Percentiles rank a stretch among this genome's conserved stretches.
Conservation (phyloP, 2,329 filamentous ascomycete genomes). For the Exophiala xenobiotica region DNA sequence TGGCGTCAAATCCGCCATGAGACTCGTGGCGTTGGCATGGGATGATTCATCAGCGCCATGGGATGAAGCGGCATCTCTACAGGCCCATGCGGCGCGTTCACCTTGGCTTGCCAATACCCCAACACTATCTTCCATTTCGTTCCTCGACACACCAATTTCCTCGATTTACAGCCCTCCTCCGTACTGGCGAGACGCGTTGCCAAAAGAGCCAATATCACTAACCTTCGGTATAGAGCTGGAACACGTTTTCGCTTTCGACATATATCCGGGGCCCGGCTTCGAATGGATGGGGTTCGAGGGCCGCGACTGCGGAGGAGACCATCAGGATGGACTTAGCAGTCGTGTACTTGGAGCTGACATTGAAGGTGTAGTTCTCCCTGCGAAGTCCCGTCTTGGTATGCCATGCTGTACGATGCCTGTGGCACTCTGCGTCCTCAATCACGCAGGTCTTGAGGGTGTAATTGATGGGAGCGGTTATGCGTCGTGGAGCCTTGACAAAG, state of each 20-base stretch:
- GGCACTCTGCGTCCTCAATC: not conserved
- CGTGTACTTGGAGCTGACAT: no score
- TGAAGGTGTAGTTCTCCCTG: no score
- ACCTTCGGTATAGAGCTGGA: conserved; percentile 13
- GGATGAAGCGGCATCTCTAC: not conserved
- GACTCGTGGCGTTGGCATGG: no score
- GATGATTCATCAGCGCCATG: no score
- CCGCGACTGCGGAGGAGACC: no score
- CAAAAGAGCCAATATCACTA: conserved; percentile 1
- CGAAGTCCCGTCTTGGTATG: not conserved
- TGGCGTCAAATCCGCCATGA: no score
- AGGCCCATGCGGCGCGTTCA: no score
- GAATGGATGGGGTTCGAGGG: not conserved
- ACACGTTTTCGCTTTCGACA: conserved; percentile 5
- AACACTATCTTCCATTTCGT: not conserved
- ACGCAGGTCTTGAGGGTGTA: not conserved
- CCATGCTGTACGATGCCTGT: not conserved
- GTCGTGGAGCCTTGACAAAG: not conserved
- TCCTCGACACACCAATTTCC: conserved; percentile 4
- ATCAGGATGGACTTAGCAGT: no score
- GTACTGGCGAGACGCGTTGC: not conserved
- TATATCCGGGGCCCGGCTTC: not conserved
- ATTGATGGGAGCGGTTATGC: not conserved
- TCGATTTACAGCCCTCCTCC: not conserved
- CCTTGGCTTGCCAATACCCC: no score